Evolutionary conservation across 2,329 filamentous ascomycete species (phyloP).

Genomic region (Bipolaris bicolor): DNA sequence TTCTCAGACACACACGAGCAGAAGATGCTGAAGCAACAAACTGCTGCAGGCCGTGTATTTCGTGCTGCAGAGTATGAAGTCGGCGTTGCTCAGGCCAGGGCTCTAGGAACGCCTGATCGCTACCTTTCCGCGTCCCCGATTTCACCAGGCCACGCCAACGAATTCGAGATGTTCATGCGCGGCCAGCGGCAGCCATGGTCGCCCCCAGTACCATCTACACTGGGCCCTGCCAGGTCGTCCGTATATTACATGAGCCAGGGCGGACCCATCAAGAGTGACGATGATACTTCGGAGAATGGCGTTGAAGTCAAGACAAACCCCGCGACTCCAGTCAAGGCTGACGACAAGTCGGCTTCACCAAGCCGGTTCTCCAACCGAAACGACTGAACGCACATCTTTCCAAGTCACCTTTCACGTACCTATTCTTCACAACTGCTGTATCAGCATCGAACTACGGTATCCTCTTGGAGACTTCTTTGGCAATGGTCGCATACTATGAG

Average conservation of each 20-base stretch:
- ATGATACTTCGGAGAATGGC: constrained; percentile 38
- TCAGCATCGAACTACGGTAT: constrained; percentile 33
- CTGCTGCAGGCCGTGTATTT: constrained; percentile 92
- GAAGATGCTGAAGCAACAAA: constrained; percentile 95
- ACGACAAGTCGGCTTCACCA: constrained; percentile 33
- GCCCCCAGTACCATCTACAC: constrained; percentile 43
- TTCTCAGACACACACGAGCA: constrained; percentile 97
- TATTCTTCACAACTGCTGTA: constrained; percentile 43
- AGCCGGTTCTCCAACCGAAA: constrained; percentile 30
- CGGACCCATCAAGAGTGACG: constrained; percentile 36
- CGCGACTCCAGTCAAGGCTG: constrained; percentile 44
- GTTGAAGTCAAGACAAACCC: constrained; percentile 42
- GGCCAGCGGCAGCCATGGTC: constrained; percentile 45
- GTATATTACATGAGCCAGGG: constrained; percentile 37
- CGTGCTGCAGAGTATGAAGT: constrained; percentile 86
- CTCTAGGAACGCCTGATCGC: constrained; percentile 40
- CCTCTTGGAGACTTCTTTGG: constrained; percentile 26
- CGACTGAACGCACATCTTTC: constrained; percentile 29
- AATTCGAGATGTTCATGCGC: constrained; percentile 49
- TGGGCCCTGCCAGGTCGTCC: constrained; percentile 40
- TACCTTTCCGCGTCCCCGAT: constrained; percentile 45
- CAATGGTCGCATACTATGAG: constrained; percentile 22
- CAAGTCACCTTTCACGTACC: constrained; percentile 25
- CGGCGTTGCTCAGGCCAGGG: constrained; percentile 50
- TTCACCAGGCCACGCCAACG: constrained; percentile 41